Base-by-base conservation (phyloP, 257 asterid species). In the Solanum chilense region DNA sequence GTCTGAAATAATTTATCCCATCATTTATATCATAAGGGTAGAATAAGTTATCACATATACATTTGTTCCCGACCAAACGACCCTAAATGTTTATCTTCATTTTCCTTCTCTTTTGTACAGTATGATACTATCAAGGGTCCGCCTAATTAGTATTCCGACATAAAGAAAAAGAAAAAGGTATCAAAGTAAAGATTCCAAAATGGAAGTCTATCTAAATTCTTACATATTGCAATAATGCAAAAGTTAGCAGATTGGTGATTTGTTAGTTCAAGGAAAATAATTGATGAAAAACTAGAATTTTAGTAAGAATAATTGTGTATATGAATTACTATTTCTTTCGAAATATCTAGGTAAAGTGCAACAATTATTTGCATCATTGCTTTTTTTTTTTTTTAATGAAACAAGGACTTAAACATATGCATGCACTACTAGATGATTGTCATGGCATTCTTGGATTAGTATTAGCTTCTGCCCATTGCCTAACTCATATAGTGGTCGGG, bases 191-290 rank as follows among this genome's bases (percentile, higher is more conserved):
- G 39, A 77, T 77, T 25, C 84, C 39, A 77, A 44, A 77, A 44
- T 77, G 15, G 41, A 77, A 25, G 41, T 44, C 39, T 23, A 23
- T 77, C 25, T 56, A 3, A 56, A 18, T 18, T 39, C 42, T 73
- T 9, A 35, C 29, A 35, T 4, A 35, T 27, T 69, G 68, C 56
- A 87, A 75, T 64, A 58, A 29, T 39, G 16, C 49, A 16, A 52
- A 45, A 82, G 58, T 60, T 49, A 27, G 70, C 78, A 42, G 66
- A 27, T 83, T 82, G 49, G 82, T 16, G 47, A 39, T 52, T 49
- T 29, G 27, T 31, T 35, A 35, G 84, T 77, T 42, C 39, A 41
- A 44, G 60, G 58, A 77, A 77, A 77, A 42, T 13, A 21, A 14
- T n/a, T 77, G 64, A 44, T 23, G 33, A 41, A 75, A 75, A 75